Evolutionary conservation across 1,284 basidiomycete genomes (phyloP).

Genomic region (Trametes versicolor): DNA sequence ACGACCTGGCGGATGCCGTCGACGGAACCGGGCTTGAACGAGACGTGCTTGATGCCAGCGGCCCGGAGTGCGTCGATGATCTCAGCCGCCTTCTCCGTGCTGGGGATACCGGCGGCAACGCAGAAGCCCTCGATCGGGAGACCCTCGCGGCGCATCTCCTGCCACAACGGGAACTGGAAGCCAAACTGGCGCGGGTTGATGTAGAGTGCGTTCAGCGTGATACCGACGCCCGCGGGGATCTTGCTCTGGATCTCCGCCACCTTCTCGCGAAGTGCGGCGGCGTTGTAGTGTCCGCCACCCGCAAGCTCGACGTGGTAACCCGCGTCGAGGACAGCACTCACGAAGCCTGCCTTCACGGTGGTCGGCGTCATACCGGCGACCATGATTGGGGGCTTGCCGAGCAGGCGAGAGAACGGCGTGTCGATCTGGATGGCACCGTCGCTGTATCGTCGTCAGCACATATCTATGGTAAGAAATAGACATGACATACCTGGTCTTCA

Average conservation of each 20-base stretch:
- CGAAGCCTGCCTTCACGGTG: constrained; percentile 93
- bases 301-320: constrained; percentile 98
- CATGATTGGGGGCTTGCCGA: constrained; percentile 98
- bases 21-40: constrained; percentile 97
- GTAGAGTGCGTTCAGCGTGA: constrained; percentile 96
- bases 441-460: constrained; percentile 50
- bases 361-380: constrained; percentile 98
- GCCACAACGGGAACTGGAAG: constrained; percentile 98
- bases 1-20: constrained; percentile 98
- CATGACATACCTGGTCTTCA: constrained; percentile 82
- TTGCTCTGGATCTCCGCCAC: constrained; percentile 88
- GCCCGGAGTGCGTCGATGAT: constrained; percentile 58
- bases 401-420: constrained; percentile 94
- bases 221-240: constrained; percentile 87
- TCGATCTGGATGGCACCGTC: constrained; percentile 94
- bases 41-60: constrained; percentile 92
- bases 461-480: not conserved
- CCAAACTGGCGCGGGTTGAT: constrained; percentile 98
- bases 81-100: constrained; percentile 87
- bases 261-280: constrained; percentile 88
- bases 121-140: constrained; percentile 98
- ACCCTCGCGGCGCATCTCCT: constrained; percentile 96
- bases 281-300: constrained; percentile 97
- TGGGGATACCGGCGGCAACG: constrained; percentile 96
- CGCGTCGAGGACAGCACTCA: constrained; percentile 90